Evolutionary conservation across 2,329 filamentous ascomycete genomes (phyloP).

Genomic region (Fusarium keratoplasticum): DNA sequence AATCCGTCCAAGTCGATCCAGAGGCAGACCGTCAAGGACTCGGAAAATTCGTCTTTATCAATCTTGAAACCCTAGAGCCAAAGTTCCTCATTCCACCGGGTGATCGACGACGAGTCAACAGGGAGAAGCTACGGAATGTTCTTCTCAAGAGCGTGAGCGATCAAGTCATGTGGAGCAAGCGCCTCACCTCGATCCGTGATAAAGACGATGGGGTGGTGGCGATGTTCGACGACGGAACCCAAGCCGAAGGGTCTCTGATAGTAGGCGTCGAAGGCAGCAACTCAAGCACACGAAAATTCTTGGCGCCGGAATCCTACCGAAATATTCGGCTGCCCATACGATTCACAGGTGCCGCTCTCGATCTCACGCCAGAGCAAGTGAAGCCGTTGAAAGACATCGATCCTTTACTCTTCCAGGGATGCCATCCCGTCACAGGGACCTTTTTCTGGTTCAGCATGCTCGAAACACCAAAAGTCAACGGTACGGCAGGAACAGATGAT

Average conservation of each 20-base stretch:
- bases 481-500: constrained; percentile 45
- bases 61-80: constrained; percentile 51
- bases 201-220: constrained; percentile 40
- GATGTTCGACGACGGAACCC: constrained; percentile 49
- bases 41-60: constrained; percentile 56
- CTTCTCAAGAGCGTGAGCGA: constrained; percentile 45
- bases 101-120: constrained; percentile 51
- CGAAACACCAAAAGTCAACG: constrained; percentile 53
- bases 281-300: constrained; percentile 50
- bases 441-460: constrained; percentile 64
- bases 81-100: constrained; percentile 54
- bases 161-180: constrained; percentile 49
- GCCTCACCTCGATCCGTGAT: constrained; percentile 43
- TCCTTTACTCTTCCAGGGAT: constrained; percentile 65
- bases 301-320: constrained; percentile 47
- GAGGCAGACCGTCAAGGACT: constrained; percentile 54
- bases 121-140: constrained; percentile 49
- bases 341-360: constrained; percentile 52
- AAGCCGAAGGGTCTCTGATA: constrained; percentile 48
- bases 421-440: constrained; percentile 61
- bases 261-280: constrained; percentile 56
- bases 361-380: constrained; percentile 53
- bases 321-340: constrained; percentile 52
- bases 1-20: constrained; percentile 46
- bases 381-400: constrained; percentile 59